Conservation (phyloP, 2,329 filamentous ascomycete genomes). For the Epichloe sibirici region DNA sequence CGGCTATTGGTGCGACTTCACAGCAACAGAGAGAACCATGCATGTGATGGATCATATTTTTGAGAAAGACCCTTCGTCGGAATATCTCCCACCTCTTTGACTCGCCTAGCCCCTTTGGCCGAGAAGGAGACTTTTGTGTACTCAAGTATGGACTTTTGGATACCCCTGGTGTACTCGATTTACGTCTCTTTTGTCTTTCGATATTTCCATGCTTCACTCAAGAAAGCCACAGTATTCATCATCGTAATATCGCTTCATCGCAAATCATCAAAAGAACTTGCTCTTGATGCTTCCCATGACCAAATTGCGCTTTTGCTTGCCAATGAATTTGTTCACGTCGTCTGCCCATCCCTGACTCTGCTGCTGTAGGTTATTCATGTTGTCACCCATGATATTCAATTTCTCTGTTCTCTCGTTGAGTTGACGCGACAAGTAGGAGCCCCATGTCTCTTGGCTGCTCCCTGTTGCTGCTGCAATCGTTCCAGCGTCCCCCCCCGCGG, state of each 20-base stretch:
- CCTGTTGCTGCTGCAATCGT: constrained; percentile 13
- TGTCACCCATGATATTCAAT: constrained; percentile 70
- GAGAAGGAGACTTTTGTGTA: not conserved
- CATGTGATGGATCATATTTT: constrained; percentile 7
- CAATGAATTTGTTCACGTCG: constrained; percentile 78
- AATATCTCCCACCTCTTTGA: constrained; percentile 5
- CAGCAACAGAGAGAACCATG: constrained; percentile 6
- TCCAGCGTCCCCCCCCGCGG: constrained; percentile 19
- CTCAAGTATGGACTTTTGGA: not conserved
- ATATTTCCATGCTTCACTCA: not conserved
- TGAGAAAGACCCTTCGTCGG: constrained; percentile 7
- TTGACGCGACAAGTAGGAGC: constrained; percentile 74
- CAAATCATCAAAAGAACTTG: constrained; percentile 34
- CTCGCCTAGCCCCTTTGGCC: no score
- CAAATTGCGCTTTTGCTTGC: constrained; percentile 76
- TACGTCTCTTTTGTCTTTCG: no score
- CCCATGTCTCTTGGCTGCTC: constrained; percentile 47
- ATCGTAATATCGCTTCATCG: not conserved
- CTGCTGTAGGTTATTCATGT: constrained; percentile 70
- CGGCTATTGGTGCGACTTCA: constrained; percentile 11
- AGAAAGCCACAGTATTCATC: not conserved
- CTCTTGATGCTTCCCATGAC: constrained; percentile 57
- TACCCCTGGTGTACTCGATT: no score
- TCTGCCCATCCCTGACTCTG: constrained; percentile 75
- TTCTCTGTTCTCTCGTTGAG: constrained; percentile 85